Conservation (phyloP, 768 basidiomycete genomes). For the Collybiopsis confluens region DNA sequence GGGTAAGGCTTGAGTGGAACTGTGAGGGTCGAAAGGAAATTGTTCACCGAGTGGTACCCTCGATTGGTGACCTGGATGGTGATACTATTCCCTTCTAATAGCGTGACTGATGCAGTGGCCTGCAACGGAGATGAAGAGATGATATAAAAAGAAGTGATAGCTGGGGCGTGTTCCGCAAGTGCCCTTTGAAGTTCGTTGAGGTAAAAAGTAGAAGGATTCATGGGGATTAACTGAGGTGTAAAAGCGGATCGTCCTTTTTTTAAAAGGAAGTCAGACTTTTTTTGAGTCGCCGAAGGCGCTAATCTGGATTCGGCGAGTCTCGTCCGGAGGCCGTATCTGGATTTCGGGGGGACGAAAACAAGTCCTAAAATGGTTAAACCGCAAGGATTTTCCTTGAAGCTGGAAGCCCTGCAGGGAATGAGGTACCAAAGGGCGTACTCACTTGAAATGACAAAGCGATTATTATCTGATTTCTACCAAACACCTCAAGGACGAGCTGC, state of each 20-base stretch:
- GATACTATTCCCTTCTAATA: conserved; percentile 52
- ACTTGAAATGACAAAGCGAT: no score
- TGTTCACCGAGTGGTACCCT: conserved; percentile 51
- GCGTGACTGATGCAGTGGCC: conserved; percentile 48
- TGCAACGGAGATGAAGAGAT: conserved; percentile 35
- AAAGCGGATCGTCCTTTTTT: no score
- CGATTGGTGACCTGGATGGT: conserved; percentile 42
- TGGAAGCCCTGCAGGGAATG: no score
- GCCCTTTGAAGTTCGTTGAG: conserved; percentile 49
- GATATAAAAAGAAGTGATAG: conserved; percentile 45
- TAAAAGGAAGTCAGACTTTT: not conserved
- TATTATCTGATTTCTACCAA: no score
- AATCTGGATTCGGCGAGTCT: not conserved
- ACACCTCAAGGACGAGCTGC: no score
- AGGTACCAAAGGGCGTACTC: no score
- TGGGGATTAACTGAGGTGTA: not conserved
- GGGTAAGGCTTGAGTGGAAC: not conserved
- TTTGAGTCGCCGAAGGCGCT: not conserved
- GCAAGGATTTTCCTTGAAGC: not conserved
- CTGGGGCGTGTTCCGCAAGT: conserved; percentile 56
- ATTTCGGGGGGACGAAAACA: not conserved
- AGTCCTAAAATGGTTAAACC: not conserved
- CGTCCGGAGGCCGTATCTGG: not conserved
- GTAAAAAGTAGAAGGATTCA: conserved; percentile 4
- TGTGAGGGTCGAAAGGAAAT: no score